Base-by-base conservation (phyloP, 176 grass and related monocot species). In the Aegilops longissima region DNA sequence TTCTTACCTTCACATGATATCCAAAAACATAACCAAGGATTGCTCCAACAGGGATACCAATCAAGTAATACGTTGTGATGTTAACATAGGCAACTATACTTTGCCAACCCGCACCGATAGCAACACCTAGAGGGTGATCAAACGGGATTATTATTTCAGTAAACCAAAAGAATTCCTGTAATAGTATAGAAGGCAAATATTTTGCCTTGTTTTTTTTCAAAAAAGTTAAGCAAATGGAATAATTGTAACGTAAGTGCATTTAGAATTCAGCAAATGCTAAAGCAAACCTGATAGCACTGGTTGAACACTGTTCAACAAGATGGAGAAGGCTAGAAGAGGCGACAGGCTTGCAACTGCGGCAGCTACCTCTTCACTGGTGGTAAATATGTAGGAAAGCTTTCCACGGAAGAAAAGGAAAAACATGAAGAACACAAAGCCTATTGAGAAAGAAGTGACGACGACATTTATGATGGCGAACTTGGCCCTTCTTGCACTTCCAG, bases 91-190 rank as follows among this genome's bases (percentile, higher is more conserved):
- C 96, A 4, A 98, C 96, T 33, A 90, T 61, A 63, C 70, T 86
- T 44, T 98, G 92, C 94, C 92, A 96, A 17, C 93, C 96, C 2
- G 96, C 90, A 9, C 93, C 96, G 44, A 98, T 76, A 21, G 93
- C 93, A n/a, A 98, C 93, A 56, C 96, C 96, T 98, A 18, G 4
- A 47, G 65, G 0, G 61, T 18, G 27, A 88, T 63, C 59, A 92
- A 13, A 9, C 24, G 8, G 13, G 4, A 39, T 36, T 61, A 40
- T 27, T 9, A 0, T 30, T n/a, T 42, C 62, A 51, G 13, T 49
- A 51, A 40, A 51, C 8, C 11, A 67, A 40, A 62, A 1, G 1
- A 30, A 12, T 44, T 27, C 0, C 47, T 74, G 6, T 1, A 31
- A 13, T 38, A 0, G 40, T 39, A 14, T 73, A 44, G 6, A 23